These are phyloP conservation scores for Hyphopichia fennica DNA, from an alignment of 1,139 yeast genomes.

Conservation along the genomic window DNA sequence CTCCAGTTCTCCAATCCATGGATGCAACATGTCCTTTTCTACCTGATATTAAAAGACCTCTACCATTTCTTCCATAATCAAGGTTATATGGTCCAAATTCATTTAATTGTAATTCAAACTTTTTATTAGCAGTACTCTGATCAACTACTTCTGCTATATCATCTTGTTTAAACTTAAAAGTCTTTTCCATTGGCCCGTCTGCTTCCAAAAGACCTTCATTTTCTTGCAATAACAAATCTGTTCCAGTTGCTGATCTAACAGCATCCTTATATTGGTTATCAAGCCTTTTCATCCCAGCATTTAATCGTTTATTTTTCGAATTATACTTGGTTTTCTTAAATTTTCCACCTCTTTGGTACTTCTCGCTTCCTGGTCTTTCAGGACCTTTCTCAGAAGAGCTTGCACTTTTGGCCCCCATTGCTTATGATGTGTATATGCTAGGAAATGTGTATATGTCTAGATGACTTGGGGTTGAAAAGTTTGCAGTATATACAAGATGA, in stretches of 20 bases:
- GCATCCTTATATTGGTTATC: constrained; percentile 80
- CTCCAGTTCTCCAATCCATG: constrained; percentile 93
- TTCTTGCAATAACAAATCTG: constrained; percentile 84
- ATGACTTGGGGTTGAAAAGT: too few relatives aligned
- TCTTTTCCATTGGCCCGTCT: constrained; percentile 83
- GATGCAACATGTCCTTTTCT: constrained; percentile 93
- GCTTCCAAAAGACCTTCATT: constrained; percentile 85
- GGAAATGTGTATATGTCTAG: background rate
- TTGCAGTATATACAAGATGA: background rate
- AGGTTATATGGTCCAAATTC: constrained; percentile 86
- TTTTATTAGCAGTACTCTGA: constrained; percentile 68
- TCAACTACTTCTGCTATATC: constrained; percentile 84
- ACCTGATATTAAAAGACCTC: constrained; percentile 83
- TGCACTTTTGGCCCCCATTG: background rate
- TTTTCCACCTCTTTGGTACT: constrained; percentile 21
- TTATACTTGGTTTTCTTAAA: constrained; percentile 12
- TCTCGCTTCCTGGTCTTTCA: constrained; percentile 10
- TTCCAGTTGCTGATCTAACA: constrained; percentile 75
- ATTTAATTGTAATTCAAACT: constrained; percentile 68
- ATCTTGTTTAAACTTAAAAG: constrained; percentile 79
- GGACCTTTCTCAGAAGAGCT: background rate
- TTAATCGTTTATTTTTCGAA: constrained; percentile 60
- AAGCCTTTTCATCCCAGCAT: constrained; percentile 62
- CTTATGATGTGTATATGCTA: background rate
- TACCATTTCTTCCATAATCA: constrained; percentile 85